Conservation (phyloP, 805 yeast species). For the Pichia pseudocactophila region DNA sequence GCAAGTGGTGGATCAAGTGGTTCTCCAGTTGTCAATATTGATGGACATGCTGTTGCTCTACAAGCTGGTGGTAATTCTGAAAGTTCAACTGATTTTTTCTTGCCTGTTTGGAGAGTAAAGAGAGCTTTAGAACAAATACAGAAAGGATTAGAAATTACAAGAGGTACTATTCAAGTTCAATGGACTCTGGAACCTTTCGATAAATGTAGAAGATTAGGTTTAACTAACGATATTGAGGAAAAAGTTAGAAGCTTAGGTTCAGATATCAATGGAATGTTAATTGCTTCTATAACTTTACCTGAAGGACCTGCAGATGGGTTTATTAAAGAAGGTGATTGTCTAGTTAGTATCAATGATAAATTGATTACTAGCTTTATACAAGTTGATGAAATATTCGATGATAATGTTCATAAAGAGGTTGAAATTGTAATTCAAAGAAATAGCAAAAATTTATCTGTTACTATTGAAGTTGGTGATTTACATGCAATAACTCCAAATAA, state of each 20-base stretch:
- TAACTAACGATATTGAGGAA: conserved; percentile 65
- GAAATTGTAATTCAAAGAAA: conserved; percentile 63
- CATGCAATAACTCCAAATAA: conserved; percentile 78
- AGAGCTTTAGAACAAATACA: conserved; percentile 77
- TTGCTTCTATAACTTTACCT: conserved; percentile 74
- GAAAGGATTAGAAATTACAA: conserved; percentile 45
- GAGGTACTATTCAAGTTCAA: conserved; percentile 90
- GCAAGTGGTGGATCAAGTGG: conserved; percentile 96
- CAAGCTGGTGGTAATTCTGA: conserved; percentile 93
- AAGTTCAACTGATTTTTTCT: conserved; percentile 86
- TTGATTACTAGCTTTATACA: conserved; percentile 61
- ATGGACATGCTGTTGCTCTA: conserved; percentile 81
- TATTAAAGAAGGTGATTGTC: conserved; percentile 78
- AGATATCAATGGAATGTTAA: conserved; percentile 66
- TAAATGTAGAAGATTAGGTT: conserved; percentile 81
- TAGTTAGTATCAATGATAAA: conserved; percentile 62
- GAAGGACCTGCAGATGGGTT: conserved; percentile 73
- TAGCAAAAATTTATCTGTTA: conserved; percentile 46
- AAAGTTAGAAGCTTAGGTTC: conserved; percentile 53
- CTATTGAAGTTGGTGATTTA: conserved; percentile 58
- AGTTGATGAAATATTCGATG: conserved; percentile 79
- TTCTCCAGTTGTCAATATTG: conserved; percentile 87
- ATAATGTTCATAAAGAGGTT: conserved; percentile 50
- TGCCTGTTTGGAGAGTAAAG: conserved; percentile 75
- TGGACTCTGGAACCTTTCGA: conserved; percentile 85